Evolutionary conservation across 495 filamentous ascomycete genomes (phyloP).

Genomic region (Neurospora sp.): DNA sequence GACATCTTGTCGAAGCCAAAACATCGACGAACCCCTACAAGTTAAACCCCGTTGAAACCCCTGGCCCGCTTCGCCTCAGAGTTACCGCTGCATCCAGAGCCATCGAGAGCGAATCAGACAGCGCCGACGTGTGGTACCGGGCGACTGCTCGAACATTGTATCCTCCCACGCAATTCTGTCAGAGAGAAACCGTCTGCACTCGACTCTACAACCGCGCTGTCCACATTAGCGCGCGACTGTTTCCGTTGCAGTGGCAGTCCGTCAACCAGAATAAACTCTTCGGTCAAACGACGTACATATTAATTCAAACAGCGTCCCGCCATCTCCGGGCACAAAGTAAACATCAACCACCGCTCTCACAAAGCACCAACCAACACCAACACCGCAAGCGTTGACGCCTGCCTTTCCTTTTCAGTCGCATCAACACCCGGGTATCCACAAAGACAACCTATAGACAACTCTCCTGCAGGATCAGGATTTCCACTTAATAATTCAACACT

Average conservation of each 20-base stretch:
- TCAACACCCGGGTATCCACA: neutral
- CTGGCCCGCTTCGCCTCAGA: constrained; percentile 19
- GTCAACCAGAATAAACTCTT: neutral
- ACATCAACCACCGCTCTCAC: neutral
- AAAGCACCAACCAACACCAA: neutral
- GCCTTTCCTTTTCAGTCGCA: neutral
- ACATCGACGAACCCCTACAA: neutral
- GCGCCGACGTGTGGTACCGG: constrained; percentile 20
- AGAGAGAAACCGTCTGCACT: neutral
- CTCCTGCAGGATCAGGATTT: constrained; percentile 13
- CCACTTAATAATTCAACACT: neutral
- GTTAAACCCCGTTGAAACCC: neutral
- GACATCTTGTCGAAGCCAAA: constrained; percentile 9
- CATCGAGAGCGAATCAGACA: constrained; percentile 23
- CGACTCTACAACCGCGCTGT: constrained; percentile 4
- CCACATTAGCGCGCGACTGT: neutral
- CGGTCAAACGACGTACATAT: neutral
- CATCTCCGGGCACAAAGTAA: neutral
- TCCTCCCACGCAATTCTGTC: neutral
- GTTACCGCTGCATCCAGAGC: constrained; percentile 24
- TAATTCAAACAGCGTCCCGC: neutral
- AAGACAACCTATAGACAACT: neutral
- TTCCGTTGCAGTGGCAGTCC: neutral
- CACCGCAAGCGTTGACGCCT: neutral
- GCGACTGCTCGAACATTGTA: constrained; percentile 27